Percentiles rank a stretch among this genome's conserved stretches.
phyloP scores from a whole-genome alignment of 164 flowering plant species.

The Chimonanthus salicifolius region DNA sequence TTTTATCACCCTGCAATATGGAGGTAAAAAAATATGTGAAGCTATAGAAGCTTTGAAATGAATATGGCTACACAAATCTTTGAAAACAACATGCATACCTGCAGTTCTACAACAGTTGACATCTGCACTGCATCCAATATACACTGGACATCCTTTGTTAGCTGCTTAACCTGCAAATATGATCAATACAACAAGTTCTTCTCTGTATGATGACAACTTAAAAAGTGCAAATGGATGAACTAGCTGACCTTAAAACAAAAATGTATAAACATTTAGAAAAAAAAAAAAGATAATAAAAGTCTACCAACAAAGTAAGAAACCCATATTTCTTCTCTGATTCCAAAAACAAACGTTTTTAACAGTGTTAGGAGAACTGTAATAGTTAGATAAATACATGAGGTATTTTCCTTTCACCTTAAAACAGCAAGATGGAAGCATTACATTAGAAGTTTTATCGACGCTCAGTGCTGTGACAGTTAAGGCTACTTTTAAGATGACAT shows the following conservation, averaged over 20 bases:
- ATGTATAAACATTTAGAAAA: neutral
- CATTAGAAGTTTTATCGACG: neutral
- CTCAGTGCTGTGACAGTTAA: neutral
- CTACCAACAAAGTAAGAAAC: neutral
- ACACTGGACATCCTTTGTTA: constrained; percentile 37
- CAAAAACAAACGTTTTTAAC: neutral
- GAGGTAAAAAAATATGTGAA: neutral
- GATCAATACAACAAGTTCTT: constrained; percentile 4
- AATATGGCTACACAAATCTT: neutral
- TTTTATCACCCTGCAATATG: constrained; percentile 46
- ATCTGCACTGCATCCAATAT: constrained; percentile 49
- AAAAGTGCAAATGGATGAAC: no score
- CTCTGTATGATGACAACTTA: neutral
- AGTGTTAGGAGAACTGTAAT: no score
- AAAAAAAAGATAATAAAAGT: neutral
- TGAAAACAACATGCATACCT: constrained; percentile 27
- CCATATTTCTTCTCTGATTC: neutral
- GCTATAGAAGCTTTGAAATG: neutral
- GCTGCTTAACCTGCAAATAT: constrained; percentile 45
- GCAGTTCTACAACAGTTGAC: constrained; percentile 54
- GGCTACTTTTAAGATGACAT: neutral
- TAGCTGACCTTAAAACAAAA: neutral
- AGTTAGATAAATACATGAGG: neutral
- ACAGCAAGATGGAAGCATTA: neutral
- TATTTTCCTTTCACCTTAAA: neutral